Evolutionary conservation across 202 grass and related monocot genomes (phyloP).

Genomic region (Elaeis oleifera): DNA sequence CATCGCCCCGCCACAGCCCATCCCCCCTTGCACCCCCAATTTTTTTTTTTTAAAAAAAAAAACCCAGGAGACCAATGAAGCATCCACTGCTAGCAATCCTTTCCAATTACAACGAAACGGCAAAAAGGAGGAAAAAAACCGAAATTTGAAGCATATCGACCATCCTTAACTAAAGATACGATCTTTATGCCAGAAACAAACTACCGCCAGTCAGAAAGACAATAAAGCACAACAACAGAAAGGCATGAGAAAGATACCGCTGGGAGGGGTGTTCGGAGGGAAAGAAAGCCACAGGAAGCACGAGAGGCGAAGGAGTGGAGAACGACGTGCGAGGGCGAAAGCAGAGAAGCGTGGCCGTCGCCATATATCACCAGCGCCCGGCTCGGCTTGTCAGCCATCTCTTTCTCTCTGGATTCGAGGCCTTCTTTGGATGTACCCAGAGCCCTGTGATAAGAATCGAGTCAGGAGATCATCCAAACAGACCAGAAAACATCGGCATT

Average conservation of each 20-base stretch:
- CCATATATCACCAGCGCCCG: constrained; percentile 78
- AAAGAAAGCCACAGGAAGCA: constrained; percentile 70
- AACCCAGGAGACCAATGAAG: too few species aligned
- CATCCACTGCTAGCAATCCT: too few species aligned
- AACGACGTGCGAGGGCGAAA: constrained; percentile 27
- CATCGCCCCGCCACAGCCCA: too few species aligned
- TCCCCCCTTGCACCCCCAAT: too few species aligned
- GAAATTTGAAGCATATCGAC: too few species aligned
- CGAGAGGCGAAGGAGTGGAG: constrained; percentile 66
- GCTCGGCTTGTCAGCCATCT: constrained; percentile 95
- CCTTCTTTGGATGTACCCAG: neutral
- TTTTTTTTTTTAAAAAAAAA: too few species aligned
- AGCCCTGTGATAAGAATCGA: neutral
- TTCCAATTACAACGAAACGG: too few species aligned
- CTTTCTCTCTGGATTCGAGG: neutral
- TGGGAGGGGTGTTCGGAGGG: constrained; percentile 46
- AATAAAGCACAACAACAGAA: neutral
- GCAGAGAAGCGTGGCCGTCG: constrained; percentile 49
- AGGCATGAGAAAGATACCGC: constrained; percentile 12
- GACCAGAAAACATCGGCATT: too few species aligned
- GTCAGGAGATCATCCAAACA: too few species aligned
- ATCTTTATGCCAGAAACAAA: neutral
- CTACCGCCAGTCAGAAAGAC: neutral
- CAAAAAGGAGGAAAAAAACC: too few species aligned
- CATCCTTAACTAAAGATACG: neutral